Evolutionary conservation across 306 rosid genomes (phyloP).

Genomic region (Biancaea sappan): DNA sequence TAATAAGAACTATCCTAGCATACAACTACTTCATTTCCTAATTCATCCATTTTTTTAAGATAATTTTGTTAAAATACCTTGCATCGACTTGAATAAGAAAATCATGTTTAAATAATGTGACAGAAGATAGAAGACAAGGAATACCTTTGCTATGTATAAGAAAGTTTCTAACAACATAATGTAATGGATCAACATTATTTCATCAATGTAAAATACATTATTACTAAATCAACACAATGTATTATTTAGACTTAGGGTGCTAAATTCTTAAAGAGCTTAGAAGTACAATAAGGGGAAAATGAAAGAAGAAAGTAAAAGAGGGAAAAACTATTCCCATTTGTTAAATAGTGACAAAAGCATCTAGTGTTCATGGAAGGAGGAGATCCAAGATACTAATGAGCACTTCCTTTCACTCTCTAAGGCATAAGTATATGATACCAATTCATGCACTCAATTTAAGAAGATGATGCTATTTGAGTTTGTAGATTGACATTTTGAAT

Average conservation of each 20-base stretch:
- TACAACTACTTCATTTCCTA: neutral
- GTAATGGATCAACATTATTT: neutral
- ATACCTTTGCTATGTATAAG: neutral
- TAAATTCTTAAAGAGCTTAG: neutral
- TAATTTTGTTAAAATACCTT: neutral
- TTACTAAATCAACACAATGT: neutral
- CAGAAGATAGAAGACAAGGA: neutral
- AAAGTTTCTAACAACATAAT: neutral
- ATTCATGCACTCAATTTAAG: no score
- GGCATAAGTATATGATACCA: neutral
- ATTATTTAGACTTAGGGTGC: conserved; percentile 4
- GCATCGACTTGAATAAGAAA: neutral
- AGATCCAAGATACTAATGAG: neutral
- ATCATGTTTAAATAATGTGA: neutral
- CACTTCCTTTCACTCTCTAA: neutral
- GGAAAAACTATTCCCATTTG: neutral
- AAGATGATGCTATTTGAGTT: neutral
- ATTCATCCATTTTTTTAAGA: neutral
- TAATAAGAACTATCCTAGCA: neutral
- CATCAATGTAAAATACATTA: neutral
- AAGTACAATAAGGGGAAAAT: neutral
- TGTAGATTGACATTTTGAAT: no score
- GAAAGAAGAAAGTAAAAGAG: neutral
- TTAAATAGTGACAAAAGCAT: neutral
- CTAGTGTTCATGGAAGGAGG: neutral